Evolutionary conservation across 768 basidiomycete species (phyloP).

Genomic region (Amanita rubescens): DNA sequence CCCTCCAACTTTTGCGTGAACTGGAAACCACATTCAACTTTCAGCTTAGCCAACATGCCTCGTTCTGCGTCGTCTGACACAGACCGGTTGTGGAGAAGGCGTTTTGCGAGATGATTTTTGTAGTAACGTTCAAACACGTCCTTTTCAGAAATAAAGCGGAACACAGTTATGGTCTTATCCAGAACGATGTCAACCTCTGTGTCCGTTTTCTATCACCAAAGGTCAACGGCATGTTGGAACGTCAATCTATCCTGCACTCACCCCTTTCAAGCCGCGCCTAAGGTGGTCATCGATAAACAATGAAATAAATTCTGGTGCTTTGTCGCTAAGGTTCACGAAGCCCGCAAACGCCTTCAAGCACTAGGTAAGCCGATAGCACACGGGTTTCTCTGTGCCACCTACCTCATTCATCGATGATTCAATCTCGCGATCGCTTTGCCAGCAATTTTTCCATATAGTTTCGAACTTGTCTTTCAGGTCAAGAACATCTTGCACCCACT

Average conservation of each 20-base stretch:
- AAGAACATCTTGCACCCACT: constrained; percentile 91
- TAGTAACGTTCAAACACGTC: constrained; percentile 98
- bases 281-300: constrained; percentile 96
- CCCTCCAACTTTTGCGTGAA: constrained; percentile 98
- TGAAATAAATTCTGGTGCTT: constrained; percentile 91
- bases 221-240: background rate
- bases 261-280: constrained; percentile 90
- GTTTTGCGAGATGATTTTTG: constrained; percentile 91
- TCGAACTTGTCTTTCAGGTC: constrained; percentile 92
- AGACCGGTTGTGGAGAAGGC: constrained; percentile 78
- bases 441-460: constrained; percentile 59
- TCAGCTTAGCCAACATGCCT: constrained; percentile 94
- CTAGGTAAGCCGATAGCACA: background rate
- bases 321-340: constrained; percentile 84
- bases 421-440: constrained; percentile 64
- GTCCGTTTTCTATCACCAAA: constrained; percentile 75
- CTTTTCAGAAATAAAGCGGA: constrained; percentile 91
- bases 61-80: constrained; percentile 97
- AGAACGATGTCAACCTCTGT: constrained; percentile 81
- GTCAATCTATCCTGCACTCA: constrained; percentile 30
- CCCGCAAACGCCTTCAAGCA: constrained; percentile 74
- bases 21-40: constrained; percentile 92
- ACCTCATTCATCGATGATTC: constrained; percentile 86
- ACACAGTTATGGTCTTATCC: constrained; percentile 94
- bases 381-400: constrained; percentile 13